A percentile compares a stretch with the other conserved stretches of the same genome.
phyloP scores from a whole-genome alignment of 352 stramenopile species.

The Phytophthora meadii region DNA sequence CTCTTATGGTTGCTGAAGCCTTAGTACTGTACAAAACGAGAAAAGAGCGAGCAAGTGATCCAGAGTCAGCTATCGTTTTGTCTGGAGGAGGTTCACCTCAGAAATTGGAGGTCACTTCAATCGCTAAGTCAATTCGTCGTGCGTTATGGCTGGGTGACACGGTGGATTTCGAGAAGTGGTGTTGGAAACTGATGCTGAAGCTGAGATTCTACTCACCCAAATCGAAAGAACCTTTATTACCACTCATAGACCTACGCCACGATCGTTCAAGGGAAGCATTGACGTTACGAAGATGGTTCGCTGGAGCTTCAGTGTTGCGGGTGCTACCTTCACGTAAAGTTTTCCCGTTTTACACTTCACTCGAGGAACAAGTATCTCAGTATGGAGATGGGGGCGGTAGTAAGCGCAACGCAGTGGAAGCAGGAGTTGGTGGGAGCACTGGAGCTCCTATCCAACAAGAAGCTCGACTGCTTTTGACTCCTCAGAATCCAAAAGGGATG shows the following conservation, averaged over 20 bases:
- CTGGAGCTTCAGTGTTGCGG: constrained; percentile 37
- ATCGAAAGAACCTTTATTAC: constrained; percentile 69
- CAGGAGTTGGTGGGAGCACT: constrained; percentile 29
- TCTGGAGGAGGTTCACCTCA: constrained; percentile 57
- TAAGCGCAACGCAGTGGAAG: constrained; percentile 1
- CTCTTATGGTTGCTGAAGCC: constrained; percentile 79
- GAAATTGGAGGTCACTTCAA: constrained; percentile 59
- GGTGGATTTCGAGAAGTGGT: constrained; percentile 87
- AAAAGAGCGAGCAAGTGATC: constrained; percentile 46
- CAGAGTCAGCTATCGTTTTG: constrained; percentile 45
- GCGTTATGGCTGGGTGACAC: constrained; percentile 68
- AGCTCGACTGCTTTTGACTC: constrained; percentile 35
- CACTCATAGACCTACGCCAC: constrained; percentile 74
- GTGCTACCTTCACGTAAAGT: constrained; percentile 39
- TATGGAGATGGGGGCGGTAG: constrained; percentile 16
- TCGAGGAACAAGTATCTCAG: constrained; percentile 46
- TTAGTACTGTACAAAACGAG: constrained; percentile 73
- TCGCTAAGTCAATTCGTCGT: constrained; percentile 79
- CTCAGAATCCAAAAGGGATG: constrained; percentile 27
- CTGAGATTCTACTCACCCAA: constrained; percentile 82
- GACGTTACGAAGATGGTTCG: constrained; percentile 82
- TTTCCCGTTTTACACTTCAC: constrained; percentile 67
- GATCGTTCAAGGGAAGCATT: constrained; percentile 80
- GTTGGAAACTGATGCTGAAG: constrained; percentile 86
- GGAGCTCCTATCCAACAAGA: constrained; percentile 50